These are phyloP conservation scores for Chenopodium quinoa DNA, from an alignment of 148 eudicot species.

Conservation along the genomic window DNA sequence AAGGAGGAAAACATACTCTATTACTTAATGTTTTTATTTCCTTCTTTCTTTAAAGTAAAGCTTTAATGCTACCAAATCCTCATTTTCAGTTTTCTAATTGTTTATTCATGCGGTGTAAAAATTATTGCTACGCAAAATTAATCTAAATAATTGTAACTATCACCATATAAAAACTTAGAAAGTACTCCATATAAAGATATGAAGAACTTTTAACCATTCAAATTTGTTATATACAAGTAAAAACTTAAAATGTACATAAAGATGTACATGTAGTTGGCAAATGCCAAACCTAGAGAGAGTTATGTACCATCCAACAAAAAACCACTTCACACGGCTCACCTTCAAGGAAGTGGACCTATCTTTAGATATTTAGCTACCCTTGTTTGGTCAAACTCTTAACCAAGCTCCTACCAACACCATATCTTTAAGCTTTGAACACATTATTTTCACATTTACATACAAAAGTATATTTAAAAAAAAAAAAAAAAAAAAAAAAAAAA, in stretches of 20 bases:
- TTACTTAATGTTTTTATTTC: too few species aligned
- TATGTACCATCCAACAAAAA: constrained; percentile 4
- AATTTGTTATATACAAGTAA: not conserved
- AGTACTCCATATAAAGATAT: too few species aligned
- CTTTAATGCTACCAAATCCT: too few species aligned
- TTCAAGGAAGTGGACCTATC: not conserved
- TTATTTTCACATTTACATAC: not conserved
- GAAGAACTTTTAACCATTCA: not conserved
- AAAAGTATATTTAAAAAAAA: not conserved
- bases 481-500: too few species aligned
- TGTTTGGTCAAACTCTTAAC: constrained; percentile 21
- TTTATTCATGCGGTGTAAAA: too few species aligned
- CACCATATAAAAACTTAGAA: too few species aligned
- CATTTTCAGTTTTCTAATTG: too few species aligned
- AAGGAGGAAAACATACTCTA: too few species aligned
- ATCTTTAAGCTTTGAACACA: not conserved
- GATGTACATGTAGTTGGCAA: not conserved
- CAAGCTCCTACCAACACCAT: constrained; percentile 13
- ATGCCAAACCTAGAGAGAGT: constrained; percentile 7
- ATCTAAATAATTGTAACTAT: too few species aligned
- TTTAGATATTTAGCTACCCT: constrained; percentile 4
- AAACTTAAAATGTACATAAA: not conserved
- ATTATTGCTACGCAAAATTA: too few species aligned
- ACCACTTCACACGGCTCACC: not conserved
- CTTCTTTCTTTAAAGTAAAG: too few species aligned